These are phyloP conservation scores for Penicillium pulvis DNA, from an alignment of 495 filamentous ascomycete genomes.

Conservation along the genomic window DNA sequence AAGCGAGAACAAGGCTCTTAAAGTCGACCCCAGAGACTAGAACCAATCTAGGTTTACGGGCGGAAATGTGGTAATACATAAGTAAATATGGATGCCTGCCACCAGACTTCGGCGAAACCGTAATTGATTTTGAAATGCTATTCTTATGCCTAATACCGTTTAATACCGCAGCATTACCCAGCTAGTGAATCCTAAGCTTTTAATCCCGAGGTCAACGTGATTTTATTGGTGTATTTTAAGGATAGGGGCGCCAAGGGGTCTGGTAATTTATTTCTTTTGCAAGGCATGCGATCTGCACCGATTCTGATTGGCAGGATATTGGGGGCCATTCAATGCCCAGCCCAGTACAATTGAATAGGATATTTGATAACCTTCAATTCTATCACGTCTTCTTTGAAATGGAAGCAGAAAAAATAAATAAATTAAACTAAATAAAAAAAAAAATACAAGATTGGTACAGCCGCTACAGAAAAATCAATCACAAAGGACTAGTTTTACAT, in stretches of 20 bases:
- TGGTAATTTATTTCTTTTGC: background rate
- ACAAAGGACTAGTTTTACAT: background rate
- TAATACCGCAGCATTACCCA: background rate
- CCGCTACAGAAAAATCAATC: too few species aligned
- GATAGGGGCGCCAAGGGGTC: background rate
- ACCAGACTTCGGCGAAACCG: background rate
- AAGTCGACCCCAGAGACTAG: background rate
- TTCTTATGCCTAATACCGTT: background rate
- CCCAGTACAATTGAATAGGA: too few species aligned
- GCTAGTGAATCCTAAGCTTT: background rate
- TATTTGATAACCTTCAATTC: too few species aligned
- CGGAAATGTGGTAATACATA: background rate
- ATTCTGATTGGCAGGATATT: background rate
- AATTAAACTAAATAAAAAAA: too few species aligned
- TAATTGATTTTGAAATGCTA: too few species aligned
- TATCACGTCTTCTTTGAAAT: too few species aligned
- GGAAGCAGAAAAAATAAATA: too few species aligned
- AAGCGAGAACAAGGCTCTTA: background rate
- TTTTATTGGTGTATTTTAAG: background rate
- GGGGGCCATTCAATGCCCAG: background rate
- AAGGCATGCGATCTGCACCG: background rate
- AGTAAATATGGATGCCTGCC: constrained; percentile 1
- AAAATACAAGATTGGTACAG: too few species aligned
- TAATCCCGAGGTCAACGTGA: background rate
- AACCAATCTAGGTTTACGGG: background rate